Evolutionary conservation across 164 flowering plant genomes (phyloP), one percentile per base, ranked within the genome.

Genomic region (Aristolochia contorta): DNA sequence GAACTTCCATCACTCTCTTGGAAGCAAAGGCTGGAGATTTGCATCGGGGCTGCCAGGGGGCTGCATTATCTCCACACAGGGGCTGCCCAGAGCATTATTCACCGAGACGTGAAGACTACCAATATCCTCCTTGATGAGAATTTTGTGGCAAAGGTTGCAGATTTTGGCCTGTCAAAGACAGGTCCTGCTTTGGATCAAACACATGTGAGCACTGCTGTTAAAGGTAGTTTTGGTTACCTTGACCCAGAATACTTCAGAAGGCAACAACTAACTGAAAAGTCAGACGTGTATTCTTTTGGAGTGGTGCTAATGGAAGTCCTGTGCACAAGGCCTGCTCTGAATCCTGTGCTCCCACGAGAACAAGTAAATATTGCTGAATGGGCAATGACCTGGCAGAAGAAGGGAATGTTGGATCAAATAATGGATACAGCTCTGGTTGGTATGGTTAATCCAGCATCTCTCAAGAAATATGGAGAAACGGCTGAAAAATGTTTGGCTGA

Each of bases 61-160:
- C 85, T 91, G 30, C 96, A 91, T 70, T 91, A 91, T 75, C 98
- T 91, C 60, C 98, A 91, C 78, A 91, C 98, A 8, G 96, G 98
- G 37, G 96, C 96, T 22, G 67, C 96, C 49, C 89, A 80, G 63
- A 80, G 91, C 76, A 80, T 87, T 59, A 91, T 91, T 65, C 98
- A 91, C 71, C 78, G 96, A 27, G 98, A 91, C 62, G 98, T 91
- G 62, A 91, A 91, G 75, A 86, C 98, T 10, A 87, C 98, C 45
- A 91, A 91, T 63, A 89, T 91, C 46, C 84, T 91, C 54, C 71
- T 91, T 71, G 97, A 91, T 66, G 97, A 88, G 69, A 80, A 79
- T 47, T 83, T 88, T 66, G 92, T 86, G 2, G 92, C 97, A 14
- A 91, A 91, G 69, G 97, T 91, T 68, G 92, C 97, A 37, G 97